Conservation (phyloP, 805 yeast genomes). For the Kluyveromyces lactis region DNA sequence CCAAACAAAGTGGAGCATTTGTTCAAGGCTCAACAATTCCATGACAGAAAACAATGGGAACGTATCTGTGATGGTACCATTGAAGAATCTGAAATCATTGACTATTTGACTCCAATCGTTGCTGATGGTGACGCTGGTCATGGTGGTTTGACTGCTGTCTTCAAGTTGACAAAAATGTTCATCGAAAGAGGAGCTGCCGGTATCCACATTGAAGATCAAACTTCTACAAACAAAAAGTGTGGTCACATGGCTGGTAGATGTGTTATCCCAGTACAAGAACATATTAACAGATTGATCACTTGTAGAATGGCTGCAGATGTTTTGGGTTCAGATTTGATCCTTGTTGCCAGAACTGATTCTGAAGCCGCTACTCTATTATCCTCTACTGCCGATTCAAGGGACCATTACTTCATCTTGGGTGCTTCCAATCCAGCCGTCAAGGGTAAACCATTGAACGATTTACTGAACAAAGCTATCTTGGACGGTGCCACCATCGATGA, state of each 20-base stretch:
- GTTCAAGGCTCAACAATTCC: conserved; percentile 94
- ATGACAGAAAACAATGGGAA: conserved; percentile 92
- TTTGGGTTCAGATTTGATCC: conserved; percentile 74
- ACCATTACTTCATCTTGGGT: conserved; percentile 87
- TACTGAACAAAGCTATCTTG: conserved; percentile 70
- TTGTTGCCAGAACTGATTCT: conserved; percentile 94
- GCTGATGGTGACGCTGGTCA: conserved; percentile 99
- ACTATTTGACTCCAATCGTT: conserved; percentile 86
- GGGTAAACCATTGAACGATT: conserved; percentile 52
- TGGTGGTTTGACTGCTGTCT: conserved; percentile 95
- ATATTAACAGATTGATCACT: conserved; percentile 87
- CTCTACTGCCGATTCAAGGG: conserved; percentile 89
- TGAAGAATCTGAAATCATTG: conserved; percentile 63
- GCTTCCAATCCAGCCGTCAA: conserved; percentile 76
- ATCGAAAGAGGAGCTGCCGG: conserved; percentile 99
- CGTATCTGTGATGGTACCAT: conserved; percentile 50
- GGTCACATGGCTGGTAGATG: conserved; percentile 99
- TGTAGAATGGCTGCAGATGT: conserved; percentile 94
- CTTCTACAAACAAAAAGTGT: conserved; percentile 97
- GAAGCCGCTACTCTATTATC: conserved; percentile 96
- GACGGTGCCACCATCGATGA: conserved; percentile 64
- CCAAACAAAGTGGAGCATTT: conserved; percentile 97
- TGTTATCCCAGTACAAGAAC: conserved; percentile 95
- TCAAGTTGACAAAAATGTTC: conserved; percentile 90
- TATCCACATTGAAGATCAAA: conserved; percentile 97